Conservation (phyloP, 1,139 yeast species). For the Lodderomyces jiufengensis region DNA sequence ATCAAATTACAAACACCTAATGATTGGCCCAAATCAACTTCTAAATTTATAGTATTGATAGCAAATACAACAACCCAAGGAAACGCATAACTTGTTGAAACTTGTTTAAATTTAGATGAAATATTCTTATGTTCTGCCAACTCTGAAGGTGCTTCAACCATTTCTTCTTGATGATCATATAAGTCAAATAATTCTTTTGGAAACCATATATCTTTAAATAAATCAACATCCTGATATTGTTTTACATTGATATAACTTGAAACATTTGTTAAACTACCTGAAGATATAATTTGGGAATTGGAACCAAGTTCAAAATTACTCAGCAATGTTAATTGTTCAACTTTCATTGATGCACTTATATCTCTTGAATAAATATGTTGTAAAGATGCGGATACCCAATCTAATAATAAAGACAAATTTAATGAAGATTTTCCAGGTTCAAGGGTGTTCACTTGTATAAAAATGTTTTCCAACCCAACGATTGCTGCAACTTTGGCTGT, state of each 20-base stretch:
- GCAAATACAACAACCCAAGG: slow-evolving; percentile 73
- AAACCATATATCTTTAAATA: slow-evolving; percentile 84
- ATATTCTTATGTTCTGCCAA: slow-evolving; percentile 38
- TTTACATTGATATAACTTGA: slow-evolving; percentile 68
- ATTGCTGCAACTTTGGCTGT: slow-evolving; percentile 89
- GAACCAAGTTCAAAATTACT: slow-evolving; percentile 37
- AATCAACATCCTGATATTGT: slow-evolving; percentile 80
- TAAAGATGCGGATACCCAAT: slow-evolving; percentile 60
- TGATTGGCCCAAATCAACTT: slow-evolving; percentile 79
- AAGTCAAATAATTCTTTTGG: slow-evolving; percentile 30
- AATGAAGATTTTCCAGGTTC: slow-evolving; percentile 32
- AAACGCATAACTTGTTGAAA: slow-evolving; percentile 59
- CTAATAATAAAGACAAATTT: slow-evolving; percentile 39
- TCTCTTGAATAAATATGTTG: slow-evolving; percentile 92
- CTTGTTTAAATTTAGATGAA: slow-evolving; percentile 54
- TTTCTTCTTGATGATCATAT: slow-evolving; percentile 2
- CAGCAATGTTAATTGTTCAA: slow-evolving; percentile 48
- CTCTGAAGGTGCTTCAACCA: slow-evolving; percentile 9
- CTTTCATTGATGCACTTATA: slow-evolving; percentile 67
- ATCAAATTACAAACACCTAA: slow-evolving; percentile 61
- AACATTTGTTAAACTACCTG: slow-evolving; percentile 55
- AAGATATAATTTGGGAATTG: slow-evolving; percentile 41
- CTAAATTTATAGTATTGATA: slow-evolving; percentile 49
- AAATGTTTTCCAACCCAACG: slow-evolving; percentile 65
- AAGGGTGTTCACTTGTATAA: slow-evolving; percentile 52